Evolutionary conservation across 2,329 filamentous ascomycete species (phyloP), one percentile per base, ranked within the genome.

Genomic region (Nothophaeocryptopus gaeumannii): DNA sequence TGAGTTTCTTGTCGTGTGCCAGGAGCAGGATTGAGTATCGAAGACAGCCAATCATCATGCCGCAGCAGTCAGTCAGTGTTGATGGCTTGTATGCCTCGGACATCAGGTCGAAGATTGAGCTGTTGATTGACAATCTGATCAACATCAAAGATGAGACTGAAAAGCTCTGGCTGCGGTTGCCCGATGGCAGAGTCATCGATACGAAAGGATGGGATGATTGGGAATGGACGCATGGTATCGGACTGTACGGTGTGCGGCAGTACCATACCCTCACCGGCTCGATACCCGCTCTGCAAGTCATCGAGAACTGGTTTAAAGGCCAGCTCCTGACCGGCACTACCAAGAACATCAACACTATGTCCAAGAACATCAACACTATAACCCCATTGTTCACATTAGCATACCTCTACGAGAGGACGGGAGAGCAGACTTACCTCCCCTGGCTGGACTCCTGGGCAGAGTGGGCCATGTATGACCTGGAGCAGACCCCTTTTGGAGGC

Each of bases 311-410:
- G 88, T 91, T 89, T 70, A 72, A 74, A 5, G 78, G 77, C 40
- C 82, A 87, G 8, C 84, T 89, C 54, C 77, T 76, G 1, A 82
- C 83, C 47, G 85, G 85, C 14, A 91, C 88, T 3, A 89, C 85
- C 34, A 91, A 91, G 67, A 91, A 91, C 68, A 89, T 89, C 76
- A 90, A 89, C 73, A 90, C 88, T 12, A 89, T 91, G 86, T 26
- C 20, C n/a, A n/a, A n/a, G n/a, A n/a, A n/a, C n/a, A n/a, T n/a
- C n/a, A n/a, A n/a, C n/a, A n/a, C n/a, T n/a, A n/a, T n/a, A n/a
- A 83, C 85, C 10, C 83, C 83, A 0, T 88, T 91, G 67, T 72
- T 90, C 14, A 88, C 87, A 0, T 76, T 91, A 1, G 86, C 87
- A 0, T 83, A 83, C 63, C 76, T 91, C n/a, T 91, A 91, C 62